Evolutionary conservation across 2,329 filamentous ascomycete genomes (phyloP), one percentile per base, ranked within the genome.

Genomic region (Thielaviopsis punctulata): DNA sequence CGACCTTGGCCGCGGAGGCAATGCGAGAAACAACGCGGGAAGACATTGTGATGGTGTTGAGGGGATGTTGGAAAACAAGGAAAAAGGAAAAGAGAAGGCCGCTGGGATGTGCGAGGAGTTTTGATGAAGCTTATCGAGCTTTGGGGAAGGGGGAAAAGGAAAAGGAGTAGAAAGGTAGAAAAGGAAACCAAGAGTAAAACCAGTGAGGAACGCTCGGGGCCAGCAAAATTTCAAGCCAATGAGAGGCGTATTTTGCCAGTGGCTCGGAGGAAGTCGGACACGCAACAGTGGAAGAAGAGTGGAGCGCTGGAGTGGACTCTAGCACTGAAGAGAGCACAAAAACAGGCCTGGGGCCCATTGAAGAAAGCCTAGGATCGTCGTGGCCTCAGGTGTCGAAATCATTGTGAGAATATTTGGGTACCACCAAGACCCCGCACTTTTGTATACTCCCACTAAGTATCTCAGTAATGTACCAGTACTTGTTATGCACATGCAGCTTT

Each of bases 221-320:
- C 53, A 51, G 53, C 53, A 55, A 55, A 55, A 55, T 55, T 52
- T 55, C 53, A 55, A 52, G 50, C 53, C 53, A 55, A 55, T 55
- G 47, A 55, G 50, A 55, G n/a, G 18, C 53, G 23, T 46, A 52
- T 46, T 47, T 51, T 55, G 50, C 50, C 48, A 50, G 25, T 44
- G 50, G 53, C 53, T 55, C 53, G 53, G 53, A 55, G 53, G 53
- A 55, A 55, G 50, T 55, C 53, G 53, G 53, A 52, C 53, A 52
- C 53, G 45, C 51, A 55, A 52, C 50, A 23, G 50, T 55, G 49
- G 53, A 48, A 55, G 53, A 55, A 55, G 25, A 55, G 53, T 55
- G 53, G 53, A 55, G 51, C 53, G 36, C 43, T 47, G 44, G 50
- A 47, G 50, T 49, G 50, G 45, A n/a, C 36, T 50, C 41, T 30